These are phyloP conservation scores for Kwoniella europaea DNA, from an alignment of 768 basidiomycete genomes.

Conservation along the genomic window DNA sequence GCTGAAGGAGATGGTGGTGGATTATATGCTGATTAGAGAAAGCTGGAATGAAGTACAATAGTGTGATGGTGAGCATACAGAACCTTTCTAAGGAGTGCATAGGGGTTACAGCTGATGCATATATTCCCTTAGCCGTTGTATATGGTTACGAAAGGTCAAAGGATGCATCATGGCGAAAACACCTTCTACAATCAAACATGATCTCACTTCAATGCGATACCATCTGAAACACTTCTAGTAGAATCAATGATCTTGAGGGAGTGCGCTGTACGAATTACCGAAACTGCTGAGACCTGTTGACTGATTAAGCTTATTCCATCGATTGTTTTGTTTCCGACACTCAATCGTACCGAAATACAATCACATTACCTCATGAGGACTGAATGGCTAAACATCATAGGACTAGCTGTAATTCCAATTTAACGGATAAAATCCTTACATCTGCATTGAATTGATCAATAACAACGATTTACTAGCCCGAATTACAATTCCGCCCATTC, in stretches of 20 bases:
- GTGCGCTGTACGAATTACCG: too few species aligned
- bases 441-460: neutral
- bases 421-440: neutral
- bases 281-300: neutral
- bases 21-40: conserved; percentile 38
- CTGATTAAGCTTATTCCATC: neutral
- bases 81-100: neutral
- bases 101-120: neutral
- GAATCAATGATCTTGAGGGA: too few species aligned
- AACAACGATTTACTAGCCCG: conserved; percentile 4
- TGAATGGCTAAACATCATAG: conserved; percentile 1
- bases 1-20: conserved; percentile 40
- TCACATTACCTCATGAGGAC: neutral
- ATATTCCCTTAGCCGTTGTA: neutral
- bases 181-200: neutral
- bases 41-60: too few species aligned
- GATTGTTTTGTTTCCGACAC: too few species aligned
- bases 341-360: too few species aligned
- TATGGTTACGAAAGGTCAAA: neutral
- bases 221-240: too few species aligned
- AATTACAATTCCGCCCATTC: conserved; percentile 25
- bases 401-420: conserved; percentile 14
- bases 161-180: neutral
- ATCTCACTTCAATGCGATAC: neutral
- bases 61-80: too few species aligned